Evolutionary conservation across 2,329 filamentous ascomycete genomes (phyloP).

Genomic region (Aureobasidium subglaciale): DNA sequence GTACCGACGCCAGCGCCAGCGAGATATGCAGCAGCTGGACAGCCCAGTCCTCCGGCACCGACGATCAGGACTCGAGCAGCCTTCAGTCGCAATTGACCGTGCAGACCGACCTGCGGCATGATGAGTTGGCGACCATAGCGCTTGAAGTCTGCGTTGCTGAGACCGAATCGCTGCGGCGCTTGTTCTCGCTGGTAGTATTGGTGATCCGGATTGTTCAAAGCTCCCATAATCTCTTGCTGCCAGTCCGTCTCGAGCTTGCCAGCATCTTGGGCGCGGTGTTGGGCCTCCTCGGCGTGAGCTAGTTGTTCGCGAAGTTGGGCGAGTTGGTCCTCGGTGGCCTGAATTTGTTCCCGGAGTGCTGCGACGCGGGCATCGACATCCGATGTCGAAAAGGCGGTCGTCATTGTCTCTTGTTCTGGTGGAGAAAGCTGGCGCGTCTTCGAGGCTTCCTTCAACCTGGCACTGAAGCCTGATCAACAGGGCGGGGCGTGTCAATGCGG

Average conservation of each 20-base stretch:
- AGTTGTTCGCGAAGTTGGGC: conserved; percentile 35
- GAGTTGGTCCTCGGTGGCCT: conserved; percentile 36
- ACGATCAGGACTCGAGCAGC: conserved; percentile 68
- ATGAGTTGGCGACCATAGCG: conserved; percentile 90
- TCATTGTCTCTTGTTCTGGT: neutral
- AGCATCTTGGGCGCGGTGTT: conserved; percentile 21
- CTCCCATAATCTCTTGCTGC: conserved; percentile 35
- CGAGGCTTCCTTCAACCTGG: too few species aligned
- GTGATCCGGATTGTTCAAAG: conserved; percentile 20
- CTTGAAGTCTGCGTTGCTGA: conserved; percentile 66
- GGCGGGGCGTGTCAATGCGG: neutral
- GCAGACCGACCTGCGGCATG: conserved; percentile 69
- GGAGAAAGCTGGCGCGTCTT: neutral
- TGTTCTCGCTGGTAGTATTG: conserved; percentile 8
- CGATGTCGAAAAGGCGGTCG: conserved; percentile 20
- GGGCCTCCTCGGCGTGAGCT: conserved; percentile 34
- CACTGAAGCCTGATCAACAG: neutral
- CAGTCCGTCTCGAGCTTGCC: conserved; percentile 29
- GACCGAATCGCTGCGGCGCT: conserved; percentile 30
- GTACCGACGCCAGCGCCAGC: conserved; percentile 81
- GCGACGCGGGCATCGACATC: conserved; percentile 26
- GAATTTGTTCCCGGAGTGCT: conserved; percentile 37
- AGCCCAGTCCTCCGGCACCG: conserved; percentile 83
- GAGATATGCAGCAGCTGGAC: conserved; percentile 86
- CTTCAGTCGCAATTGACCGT: conserved; percentile 69